Evolutionary conservation across 306 rosid genomes (phyloP).

Genomic region (Astragalus membranaceus): DNA sequence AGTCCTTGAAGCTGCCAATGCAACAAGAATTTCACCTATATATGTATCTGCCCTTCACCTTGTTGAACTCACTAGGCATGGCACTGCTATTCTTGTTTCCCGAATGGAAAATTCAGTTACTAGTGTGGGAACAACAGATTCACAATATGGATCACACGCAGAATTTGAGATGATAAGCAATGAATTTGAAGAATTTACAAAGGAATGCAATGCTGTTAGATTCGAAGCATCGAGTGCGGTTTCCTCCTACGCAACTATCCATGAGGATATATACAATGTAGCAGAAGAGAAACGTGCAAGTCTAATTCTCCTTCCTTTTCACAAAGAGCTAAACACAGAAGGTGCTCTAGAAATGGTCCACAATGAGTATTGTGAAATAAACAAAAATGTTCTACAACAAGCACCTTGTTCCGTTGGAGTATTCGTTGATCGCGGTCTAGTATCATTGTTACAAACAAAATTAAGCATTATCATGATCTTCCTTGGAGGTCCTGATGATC

Average conservation of each 20-base stretch:
- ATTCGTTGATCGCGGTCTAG: constrained; percentile 24
- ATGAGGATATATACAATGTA: constrained; percentile 26
- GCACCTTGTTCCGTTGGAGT: constrained; percentile 38
- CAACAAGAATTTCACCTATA: constrained; percentile 21
- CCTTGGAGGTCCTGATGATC: constrained; percentile 28
- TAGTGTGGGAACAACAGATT: neutral
- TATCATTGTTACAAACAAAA: neutral
- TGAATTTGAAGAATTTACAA: neutral
- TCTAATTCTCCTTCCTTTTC: constrained; percentile 34
- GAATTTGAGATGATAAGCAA: constrained; percentile 16
- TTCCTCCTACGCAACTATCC: constrained; percentile 27
- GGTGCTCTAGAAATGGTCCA: neutral
- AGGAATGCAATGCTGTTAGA: constrained; percentile 1
- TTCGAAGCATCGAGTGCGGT: neutral
- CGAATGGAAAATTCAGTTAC: neutral
- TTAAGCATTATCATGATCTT: constrained; percentile 13
- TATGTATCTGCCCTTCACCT: constrained; percentile 26
- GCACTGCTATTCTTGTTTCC: constrained; percentile 23
- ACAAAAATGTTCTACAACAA: constrained; percentile 6
- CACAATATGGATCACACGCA: neutral
- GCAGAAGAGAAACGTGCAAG: constrained; percentile 23
- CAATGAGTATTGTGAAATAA: constrained; percentile 1
- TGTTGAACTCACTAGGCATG: constrained; percentile 23
- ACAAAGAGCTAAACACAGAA: constrained; percentile 8
- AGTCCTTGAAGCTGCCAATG: constrained; percentile 16